phyloP scores from a whole-genome alignment of 2,329 filamentous ascomycete genomes.

The Knoxdaviesia capensis region DNA sequence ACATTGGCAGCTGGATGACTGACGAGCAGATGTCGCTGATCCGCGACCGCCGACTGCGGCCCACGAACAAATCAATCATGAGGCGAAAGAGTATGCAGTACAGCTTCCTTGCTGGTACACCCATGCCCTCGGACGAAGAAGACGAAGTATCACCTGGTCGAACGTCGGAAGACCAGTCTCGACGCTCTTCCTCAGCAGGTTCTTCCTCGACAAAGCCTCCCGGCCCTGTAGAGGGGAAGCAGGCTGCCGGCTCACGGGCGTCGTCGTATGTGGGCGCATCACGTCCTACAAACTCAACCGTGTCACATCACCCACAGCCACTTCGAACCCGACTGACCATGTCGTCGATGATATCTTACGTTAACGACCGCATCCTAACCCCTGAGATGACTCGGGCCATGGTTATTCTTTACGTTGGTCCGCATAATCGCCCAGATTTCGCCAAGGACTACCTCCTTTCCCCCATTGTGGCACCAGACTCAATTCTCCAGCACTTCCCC shows the following conservation, averaged over 20 bases:
- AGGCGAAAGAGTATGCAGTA: constrained; percentile 80
- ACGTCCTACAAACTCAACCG: too few species aligned
- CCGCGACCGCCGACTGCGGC: constrained; percentile 57
- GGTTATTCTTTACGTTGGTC: constrained; percentile 94
- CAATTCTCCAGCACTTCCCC: constrained; percentile 67
- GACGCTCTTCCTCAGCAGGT: too few species aligned
- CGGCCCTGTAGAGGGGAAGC: too few species aligned
- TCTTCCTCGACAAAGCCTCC: too few species aligned
- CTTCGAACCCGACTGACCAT: constrained; percentile 78
- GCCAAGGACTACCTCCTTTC: constrained; percentile 77
- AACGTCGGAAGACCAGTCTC: too few species aligned
- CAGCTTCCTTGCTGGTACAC: constrained; percentile 63
- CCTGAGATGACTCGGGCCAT: constrained; percentile 98
- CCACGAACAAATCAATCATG: constrained; percentile 60
- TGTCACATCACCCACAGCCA: constrained; percentile 32
- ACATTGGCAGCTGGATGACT: constrained; percentile 97
- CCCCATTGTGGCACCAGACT: constrained; percentile 73
- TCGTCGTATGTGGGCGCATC: too few species aligned
- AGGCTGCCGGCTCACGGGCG: neutral
- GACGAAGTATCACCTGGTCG: constrained; percentile 13
- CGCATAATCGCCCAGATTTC: constrained; percentile 84
- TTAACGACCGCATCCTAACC: constrained; percentile 83
- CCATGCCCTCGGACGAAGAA: constrained; percentile 62
- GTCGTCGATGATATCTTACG: constrained; percentile 95
- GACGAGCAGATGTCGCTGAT: constrained; percentile 95